These are phyloP conservation scores for Bruguiera gymnorhiza DNA, from an alignment of 345 rosid genomes.

Conservation along the genomic window DNA sequence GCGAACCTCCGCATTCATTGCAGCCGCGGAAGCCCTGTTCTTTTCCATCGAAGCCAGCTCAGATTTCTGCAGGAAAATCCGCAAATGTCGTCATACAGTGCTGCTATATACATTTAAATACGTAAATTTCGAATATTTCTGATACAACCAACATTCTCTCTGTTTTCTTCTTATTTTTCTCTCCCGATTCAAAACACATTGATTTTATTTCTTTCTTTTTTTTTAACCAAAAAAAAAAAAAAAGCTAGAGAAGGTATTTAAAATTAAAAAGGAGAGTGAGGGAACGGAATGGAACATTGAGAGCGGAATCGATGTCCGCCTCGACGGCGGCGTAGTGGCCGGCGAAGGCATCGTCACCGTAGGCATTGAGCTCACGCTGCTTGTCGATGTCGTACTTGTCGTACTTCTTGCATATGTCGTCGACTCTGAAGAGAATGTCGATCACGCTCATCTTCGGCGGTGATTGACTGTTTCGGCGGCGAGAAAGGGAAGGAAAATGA, in stretches of 20 bases:
- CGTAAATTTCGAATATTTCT: no score
- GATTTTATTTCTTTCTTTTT: no score
- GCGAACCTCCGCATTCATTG: slow-evolving; percentile 77
- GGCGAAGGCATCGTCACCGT: slow-evolving; percentile 72
- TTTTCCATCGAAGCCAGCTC: slow-evolving; percentile 52
- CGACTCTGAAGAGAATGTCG: slow-evolving; percentile 64
- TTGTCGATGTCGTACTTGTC: slow-evolving; percentile 71
- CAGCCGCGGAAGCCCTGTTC: slow-evolving; percentile 64
- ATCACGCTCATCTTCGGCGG: slow-evolving; percentile 51
- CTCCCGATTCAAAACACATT: no score
- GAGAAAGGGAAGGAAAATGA: neutral
- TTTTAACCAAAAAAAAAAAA: no score
- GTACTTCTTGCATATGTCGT: slow-evolving; percentile 75
- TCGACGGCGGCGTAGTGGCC: slow-evolving; percentile 50
- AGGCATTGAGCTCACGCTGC: slow-evolving; percentile 52
- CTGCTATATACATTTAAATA: no score
- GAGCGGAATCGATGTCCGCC: slow-evolving; percentile 49
- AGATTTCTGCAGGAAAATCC: slow-evolving; percentile 46
- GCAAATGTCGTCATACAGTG: neutral
- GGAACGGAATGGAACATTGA: slow-evolving; percentile 30
- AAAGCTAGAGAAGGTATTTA: neutral
- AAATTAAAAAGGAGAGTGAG: neutral
- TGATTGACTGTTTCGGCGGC: no score
- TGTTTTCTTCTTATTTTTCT: no score
- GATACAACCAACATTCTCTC: no score